These are phyloP conservation scores for Termitomyces eurrhizus DNA, from an alignment of 768 basidiomycete species.

Conservation along the genomic window DNA sequence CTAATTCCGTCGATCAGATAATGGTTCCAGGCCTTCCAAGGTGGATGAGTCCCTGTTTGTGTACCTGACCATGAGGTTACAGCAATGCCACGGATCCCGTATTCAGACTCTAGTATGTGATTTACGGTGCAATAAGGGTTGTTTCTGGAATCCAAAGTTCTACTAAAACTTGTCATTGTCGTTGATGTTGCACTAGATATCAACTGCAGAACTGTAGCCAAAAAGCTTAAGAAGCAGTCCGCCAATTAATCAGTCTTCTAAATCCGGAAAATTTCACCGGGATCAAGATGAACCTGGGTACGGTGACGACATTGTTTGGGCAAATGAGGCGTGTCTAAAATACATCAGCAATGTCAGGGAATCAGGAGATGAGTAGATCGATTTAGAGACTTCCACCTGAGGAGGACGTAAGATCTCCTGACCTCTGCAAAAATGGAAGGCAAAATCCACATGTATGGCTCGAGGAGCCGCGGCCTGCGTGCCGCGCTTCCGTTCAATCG, in stretches of 20 bases:
- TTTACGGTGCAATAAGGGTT: neutral
- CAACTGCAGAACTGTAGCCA: neutral
- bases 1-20: neutral
- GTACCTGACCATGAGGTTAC: constrained; percentile 7
- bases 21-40: neutral
- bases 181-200: neutral
- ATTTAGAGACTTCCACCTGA: neutral
- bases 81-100: neutral
- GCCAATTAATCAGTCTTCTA: neutral
- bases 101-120: neutral
- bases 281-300: neutral
- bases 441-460: neutral
- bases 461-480: neutral
- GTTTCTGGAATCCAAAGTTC: neutral
- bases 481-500: neutral
- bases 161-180: neutral
- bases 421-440: neutral
- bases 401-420: neutral
- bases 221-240: neutral
- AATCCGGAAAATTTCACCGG: neutral
- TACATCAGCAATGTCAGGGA: neutral
- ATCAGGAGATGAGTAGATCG: neutral
- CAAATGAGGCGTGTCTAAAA: neutral
- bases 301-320: neutral
- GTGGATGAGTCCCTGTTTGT: neutral